A percentile compares a stretch with the other conserved stretches of the same genome.
Evolutionary conservation across 352 stramenopile genomes (phyloP).

Genomic region (Globisporangium uncinulatum): DNA sequence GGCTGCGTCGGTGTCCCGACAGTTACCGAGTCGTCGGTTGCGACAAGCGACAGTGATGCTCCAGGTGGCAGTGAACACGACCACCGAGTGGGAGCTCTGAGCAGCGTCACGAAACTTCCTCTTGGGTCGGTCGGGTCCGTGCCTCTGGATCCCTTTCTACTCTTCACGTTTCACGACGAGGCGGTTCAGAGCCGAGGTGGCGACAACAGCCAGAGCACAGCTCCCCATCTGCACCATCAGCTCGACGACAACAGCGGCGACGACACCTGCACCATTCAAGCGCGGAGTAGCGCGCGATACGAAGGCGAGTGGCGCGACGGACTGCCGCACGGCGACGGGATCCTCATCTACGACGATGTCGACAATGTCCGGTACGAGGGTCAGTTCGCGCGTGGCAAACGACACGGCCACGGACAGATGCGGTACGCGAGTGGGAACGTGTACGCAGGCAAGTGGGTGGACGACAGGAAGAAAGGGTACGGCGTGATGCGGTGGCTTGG

Average conservation of each 20-base stretch:
- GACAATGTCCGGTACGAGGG: slow-evolving; percentile 56
- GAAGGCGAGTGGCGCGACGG: slow-evolving; percentile 75
- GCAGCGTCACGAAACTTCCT: too few species aligned
- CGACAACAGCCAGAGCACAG: not conserved
- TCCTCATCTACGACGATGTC: slow-evolving; percentile 66
- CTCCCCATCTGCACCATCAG: too few species aligned
- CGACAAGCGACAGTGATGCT: too few species aligned
- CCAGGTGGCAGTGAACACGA: not conserved
- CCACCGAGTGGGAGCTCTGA: too few species aligned
- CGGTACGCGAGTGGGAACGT: slow-evolving; percentile 53
- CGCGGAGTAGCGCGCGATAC: slow-evolving; percentile 58
- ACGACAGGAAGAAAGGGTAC: slow-evolving; percentile 61
- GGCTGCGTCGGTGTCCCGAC: slow-evolving; percentile 19
- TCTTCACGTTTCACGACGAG: slow-evolving; percentile 23
- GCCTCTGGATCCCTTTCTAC: slow-evolving; percentile 9
- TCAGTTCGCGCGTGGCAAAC: slow-evolving; percentile 38
- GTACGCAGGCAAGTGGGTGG: slow-evolving; percentile 68
- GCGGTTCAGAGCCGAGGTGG: not conserved
- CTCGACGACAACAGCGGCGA: not conserved
- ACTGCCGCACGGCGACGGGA: slow-evolving; percentile 57
- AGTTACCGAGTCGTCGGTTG: too few species aligned
- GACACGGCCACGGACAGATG: slow-evolving; percentile 58
- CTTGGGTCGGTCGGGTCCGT: not conserved
- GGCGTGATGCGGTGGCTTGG: slow-evolving; percentile 79
- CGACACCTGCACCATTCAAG: slow-evolving; percentile 12